phyloP scores from a whole-genome alignment of 495 filamentous ascomycete species.

The Penicillium cinerascens region DNA sequence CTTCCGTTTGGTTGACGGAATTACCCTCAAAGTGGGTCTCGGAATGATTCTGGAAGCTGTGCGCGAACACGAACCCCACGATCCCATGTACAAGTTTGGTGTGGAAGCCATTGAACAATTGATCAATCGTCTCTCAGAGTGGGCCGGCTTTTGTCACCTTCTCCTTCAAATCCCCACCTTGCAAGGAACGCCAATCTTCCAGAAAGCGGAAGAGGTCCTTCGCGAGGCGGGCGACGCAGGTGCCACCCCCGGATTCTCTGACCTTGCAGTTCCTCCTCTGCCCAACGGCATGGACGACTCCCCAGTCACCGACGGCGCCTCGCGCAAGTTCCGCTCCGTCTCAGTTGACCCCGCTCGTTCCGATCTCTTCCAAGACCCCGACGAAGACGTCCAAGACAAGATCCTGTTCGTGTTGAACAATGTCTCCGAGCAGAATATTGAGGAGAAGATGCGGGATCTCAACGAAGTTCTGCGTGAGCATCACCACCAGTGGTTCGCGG shows the following conservation, averaged over 20 bases:
- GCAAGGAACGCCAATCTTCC: conserved; percentile 78
- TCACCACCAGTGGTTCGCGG: conserved; percentile 94
- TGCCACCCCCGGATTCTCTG: conserved; percentile 35
- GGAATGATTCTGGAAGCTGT: conserved; percentile 97
- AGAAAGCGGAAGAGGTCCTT: conserved; percentile 76
- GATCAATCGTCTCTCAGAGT: conserved; percentile 76
- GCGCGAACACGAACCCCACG: conserved; percentile 69
- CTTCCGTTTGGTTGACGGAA: conserved; percentile 79
- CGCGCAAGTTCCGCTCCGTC: conserved; percentile 67
- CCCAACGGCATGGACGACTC: conserved; percentile 69
- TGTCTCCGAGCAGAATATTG: conserved; percentile 81
- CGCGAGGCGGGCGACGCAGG: conserved; percentile 52
- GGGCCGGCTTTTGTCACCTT: conserved; percentile 83
- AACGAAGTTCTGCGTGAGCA: conserved; percentile 70
- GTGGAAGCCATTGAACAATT: conserved; percentile 93
- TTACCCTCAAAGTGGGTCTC: conserved; percentile 86
- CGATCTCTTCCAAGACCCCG: conserved; percentile 70
- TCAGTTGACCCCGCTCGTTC: conserved; percentile 63
- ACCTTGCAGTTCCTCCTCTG: conserved; percentile 37
- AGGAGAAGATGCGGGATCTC: conserved; percentile 74
- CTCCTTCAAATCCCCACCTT: conserved; percentile 77
- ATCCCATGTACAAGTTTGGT: conserved; percentile 97
- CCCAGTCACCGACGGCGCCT: conserved; percentile 45
- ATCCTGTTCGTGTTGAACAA: conserved; percentile 97
- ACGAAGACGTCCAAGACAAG: conserved; percentile 81